Percentiles rank a stretch among this genome's conserved stretches.
These are phyloP conservation scores for Clarireedia sp. DNA, from an alignment of 2,329 filamentous ascomycete species.

Conservation along the genomic window DNA sequence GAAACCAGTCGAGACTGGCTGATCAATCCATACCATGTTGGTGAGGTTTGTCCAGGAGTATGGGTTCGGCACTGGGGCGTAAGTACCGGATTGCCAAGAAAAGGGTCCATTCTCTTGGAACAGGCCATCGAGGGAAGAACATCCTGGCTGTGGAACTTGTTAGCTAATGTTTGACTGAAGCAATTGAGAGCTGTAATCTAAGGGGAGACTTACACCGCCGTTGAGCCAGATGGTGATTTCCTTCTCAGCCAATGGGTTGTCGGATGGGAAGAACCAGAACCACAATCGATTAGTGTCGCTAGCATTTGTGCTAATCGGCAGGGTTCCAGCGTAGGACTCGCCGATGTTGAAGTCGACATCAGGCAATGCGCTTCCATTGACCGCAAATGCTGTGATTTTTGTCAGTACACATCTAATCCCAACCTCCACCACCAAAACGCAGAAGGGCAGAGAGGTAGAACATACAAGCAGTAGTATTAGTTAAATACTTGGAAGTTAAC, in stretches of 20 bases:
- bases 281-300: slow-evolving; percentile 41
- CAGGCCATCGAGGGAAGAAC: slow-evolving; percentile 87
- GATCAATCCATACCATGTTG: slow-evolving; percentile 26
- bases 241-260: slow-evolving; percentile 38
- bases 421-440: neutral
- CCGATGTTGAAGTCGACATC: slow-evolving; percentile 27
- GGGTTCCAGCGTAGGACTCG: slow-evolving; percentile 30
- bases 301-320: slow-evolving; percentile 43
- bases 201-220: slow-evolving; percentile 51
- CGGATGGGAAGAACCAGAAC: slow-evolving; percentile 48
- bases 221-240: slow-evolving; percentile 73
- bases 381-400: slow-evolving; percentile 20
- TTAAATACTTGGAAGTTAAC: slow-evolving; percentile 16
- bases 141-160: slow-evolving; percentile 48
- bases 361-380: slow-evolving; percentile 25
- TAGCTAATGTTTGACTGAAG: too few relatives aligned
- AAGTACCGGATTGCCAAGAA: slow-evolving; percentile 25
- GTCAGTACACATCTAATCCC: neutral
- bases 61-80: slow-evolving; percentile 22
- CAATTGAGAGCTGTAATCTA: neutral
- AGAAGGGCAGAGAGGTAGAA: neutral
- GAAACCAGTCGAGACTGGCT: slow-evolving; percentile 39
- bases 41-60: slow-evolving; percentile 26
- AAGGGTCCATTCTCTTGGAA: slow-evolving; percentile 47
- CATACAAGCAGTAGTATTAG: slow-evolving; percentile 15